These are phyloP conservation scores for Penicillium olsonii DNA, from an alignment of 2,329 filamentous ascomycete genomes.

Conservation along the genomic window DNA sequence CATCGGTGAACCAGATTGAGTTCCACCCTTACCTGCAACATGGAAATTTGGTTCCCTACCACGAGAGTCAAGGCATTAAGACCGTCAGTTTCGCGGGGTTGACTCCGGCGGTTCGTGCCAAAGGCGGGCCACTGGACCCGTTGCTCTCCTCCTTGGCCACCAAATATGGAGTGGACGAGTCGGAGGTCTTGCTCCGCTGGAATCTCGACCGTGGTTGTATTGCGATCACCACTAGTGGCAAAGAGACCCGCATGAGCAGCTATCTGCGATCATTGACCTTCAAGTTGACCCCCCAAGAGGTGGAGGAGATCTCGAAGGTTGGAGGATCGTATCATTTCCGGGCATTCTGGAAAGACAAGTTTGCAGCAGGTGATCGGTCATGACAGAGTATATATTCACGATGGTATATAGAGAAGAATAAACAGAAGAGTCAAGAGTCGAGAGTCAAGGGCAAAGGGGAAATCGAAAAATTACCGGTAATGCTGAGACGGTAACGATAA, in stretches of 20 bases:
- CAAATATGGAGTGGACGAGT: constrained; percentile 62
- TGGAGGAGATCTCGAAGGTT: constrained; percentile 53
- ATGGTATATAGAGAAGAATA: neutral
- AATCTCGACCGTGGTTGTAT: constrained; percentile 62
- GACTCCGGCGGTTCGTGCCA: constrained; percentile 55
- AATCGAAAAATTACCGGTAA: neutral
- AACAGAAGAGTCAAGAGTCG: neutral
- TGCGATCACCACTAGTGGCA: constrained; percentile 61
- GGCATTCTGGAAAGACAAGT: constrained; percentile 55
- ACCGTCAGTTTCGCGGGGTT: constrained; percentile 46
- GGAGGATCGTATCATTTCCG: constrained; percentile 55
- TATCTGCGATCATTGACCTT: constrained; percentile 60
- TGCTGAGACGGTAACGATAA: constrained; percentile 1
- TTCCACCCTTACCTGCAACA: constrained; percentile 52
- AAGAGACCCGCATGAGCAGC: constrained; percentile 60
- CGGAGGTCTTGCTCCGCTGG: constrained; percentile 61
- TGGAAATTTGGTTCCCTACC: constrained; percentile 42
- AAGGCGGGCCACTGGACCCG: constrained; percentile 57
- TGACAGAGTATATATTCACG: constrained; percentile 4
- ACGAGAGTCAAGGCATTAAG: constrained; percentile 44
- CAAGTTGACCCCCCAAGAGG: constrained; percentile 59
- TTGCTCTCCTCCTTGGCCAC: constrained; percentile 55
- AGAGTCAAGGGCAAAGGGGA: neutral
- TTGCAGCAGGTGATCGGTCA: constrained; percentile 46
- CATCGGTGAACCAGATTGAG: constrained; percentile 41